Conservation (phyloP, 2,329 filamentous ascomycete genomes). For the Microcera coccophila region DNA sequence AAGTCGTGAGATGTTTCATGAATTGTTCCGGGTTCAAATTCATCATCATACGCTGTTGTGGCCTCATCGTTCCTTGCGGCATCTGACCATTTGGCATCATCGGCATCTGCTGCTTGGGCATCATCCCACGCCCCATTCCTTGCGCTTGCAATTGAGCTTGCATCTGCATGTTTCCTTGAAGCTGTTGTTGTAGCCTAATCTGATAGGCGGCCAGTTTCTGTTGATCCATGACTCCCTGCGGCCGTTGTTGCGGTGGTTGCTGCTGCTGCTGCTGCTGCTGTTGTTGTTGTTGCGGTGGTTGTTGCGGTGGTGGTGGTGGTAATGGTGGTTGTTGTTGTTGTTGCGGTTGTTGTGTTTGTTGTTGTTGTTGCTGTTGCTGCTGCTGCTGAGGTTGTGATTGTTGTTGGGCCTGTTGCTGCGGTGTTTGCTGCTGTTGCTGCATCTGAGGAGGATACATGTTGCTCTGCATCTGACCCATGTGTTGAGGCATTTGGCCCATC, state of each 20-base stretch:
- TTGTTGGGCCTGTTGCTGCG: slow-evolving; percentile 54
- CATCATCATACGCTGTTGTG: slow-evolving; percentile 44
- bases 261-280: slow-evolving; percentile 51
- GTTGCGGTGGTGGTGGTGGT: slow-evolving; percentile 40
- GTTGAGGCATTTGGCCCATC: slow-evolving; percentile 44
- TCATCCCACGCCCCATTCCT: slow-evolving; percentile 46
- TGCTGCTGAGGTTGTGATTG: slow-evolving; percentile 55
- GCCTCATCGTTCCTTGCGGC: slow-evolving; percentile 46
- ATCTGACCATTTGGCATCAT: slow-evolving; percentile 55
- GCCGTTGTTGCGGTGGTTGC: slow-evolving; percentile 26
- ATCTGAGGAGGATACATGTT: slow-evolving; percentile 38
- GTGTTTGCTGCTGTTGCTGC: slow-evolving; percentile 43
- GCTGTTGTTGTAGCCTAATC: slow-evolving; percentile 76
- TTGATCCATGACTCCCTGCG: slow-evolving; percentile 53
- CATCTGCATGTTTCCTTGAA: slow-evolving; percentile 54
- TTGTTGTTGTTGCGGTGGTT: slow-evolving; percentile 64
- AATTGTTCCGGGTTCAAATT: slow-evolving; percentile 63
- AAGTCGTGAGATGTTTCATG: slow-evolving; percentile 69
- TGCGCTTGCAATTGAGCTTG: slow-evolving; percentile 50
- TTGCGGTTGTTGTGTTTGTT: slow-evolving; percentile 45
- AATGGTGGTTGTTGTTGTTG: slow-evolving; percentile 44
- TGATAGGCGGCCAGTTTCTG: slow-evolving; percentile 75
- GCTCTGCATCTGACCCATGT: slow-evolving; percentile 48
- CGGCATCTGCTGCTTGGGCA: slow-evolving; percentile 49
- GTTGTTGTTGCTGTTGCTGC: slow-evolving; percentile 39